Evolutionary conservation across 2,329 filamentous ascomycete genomes (phyloP).

Genomic region (Alternaria sp.): DNA sequence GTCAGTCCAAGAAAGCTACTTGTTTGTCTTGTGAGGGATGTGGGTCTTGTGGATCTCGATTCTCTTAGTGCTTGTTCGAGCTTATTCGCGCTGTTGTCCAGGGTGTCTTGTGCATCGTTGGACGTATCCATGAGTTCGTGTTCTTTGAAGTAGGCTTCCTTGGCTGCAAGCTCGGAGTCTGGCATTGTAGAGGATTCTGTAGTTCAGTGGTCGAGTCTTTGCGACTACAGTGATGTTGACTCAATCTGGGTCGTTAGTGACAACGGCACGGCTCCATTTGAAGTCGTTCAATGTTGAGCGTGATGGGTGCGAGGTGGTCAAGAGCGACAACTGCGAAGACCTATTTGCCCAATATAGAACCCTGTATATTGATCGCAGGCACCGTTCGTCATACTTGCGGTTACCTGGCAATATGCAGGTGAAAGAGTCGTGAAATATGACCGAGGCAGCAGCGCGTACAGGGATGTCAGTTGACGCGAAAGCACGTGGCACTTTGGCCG

Average conservation of each 20-base stretch:
- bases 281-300: slow-evolving; percentile 3
- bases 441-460: slow-evolving; percentile 28
- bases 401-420: slow-evolving; percentile 9
- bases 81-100: slow-evolving; percentile 20
- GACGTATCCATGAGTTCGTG: slow-evolving; percentile 41
- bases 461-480: slow-evolving; percentile 26
- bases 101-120: slow-evolving; percentile 37
- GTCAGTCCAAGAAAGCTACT: slow-evolving; percentile 46
- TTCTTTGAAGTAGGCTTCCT: slow-evolving; percentile 41
- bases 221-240: not conserved
- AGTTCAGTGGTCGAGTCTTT: not conserved
- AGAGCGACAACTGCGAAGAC: not conserved
- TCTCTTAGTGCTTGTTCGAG: slow-evolving; percentile 36
- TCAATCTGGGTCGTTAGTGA: not conserved
- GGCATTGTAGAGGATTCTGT: slow-evolving; percentile 26
- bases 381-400: not conserved
- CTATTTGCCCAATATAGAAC: not conserved
- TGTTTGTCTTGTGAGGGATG: slow-evolving; percentile 21
- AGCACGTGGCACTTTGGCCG: slow-evolving; percentile 28
- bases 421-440: slow-evolving; percentile 10
- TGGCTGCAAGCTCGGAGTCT: slow-evolving; percentile 33
- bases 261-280: not conserved
- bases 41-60: slow-evolving; percentile 29
- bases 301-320: not conserved
- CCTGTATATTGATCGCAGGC: slow-evolving; percentile 10